Conservation (phyloP, 2,329 filamentous ascomycete species). For the Onygenales sp. region DNA sequence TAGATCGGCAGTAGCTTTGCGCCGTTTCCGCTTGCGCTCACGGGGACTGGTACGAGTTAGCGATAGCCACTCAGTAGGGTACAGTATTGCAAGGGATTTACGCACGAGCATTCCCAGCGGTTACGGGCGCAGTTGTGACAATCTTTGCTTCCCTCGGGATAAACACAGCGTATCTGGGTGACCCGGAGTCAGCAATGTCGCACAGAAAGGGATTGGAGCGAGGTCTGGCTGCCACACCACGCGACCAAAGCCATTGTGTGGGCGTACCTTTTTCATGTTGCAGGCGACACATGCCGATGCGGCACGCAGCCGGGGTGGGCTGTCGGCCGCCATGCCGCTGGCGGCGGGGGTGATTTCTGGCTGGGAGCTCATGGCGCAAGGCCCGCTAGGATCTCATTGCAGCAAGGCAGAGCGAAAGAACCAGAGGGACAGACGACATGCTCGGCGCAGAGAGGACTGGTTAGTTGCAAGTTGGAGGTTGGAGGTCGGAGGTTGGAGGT, state of each 20-base stretch:
- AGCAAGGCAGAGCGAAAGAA: too few relatives aligned
- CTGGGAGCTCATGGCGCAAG: constrained; percentile 2
- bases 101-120: constrained; percentile 20
- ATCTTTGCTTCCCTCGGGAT: constrained; percentile 13
- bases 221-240: not conserved
- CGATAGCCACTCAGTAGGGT: not conserved
- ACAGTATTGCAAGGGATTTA: not conserved
- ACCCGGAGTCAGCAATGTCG: not conserved
- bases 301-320: constrained; percentile 18
- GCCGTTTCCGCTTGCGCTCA: constrained; percentile 14
- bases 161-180: constrained; percentile 20
- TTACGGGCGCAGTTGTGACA: constrained; percentile 19
- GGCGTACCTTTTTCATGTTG: constrained; percentile 20
- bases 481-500: not conserved
- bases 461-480: not conserved
- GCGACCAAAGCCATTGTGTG: not conserved
- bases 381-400: too few relatives aligned
- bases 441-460: too few relatives aligned
- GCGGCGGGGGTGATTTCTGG: constrained; percentile 3
- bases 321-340: constrained; percentile 7
- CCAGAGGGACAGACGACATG: too few relatives aligned
- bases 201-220: too few relatives aligned
- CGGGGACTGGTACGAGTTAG: constrained; percentile 9
- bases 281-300: constrained; percentile 22
- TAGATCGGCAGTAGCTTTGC: constrained; percentile 7